Evolutionary conservation across 2,329 filamentous ascomycete genomes (phyloP), one percentile per base, ranked within the genome.

Genomic region (Colletotrichum tamarilloi): DNA sequence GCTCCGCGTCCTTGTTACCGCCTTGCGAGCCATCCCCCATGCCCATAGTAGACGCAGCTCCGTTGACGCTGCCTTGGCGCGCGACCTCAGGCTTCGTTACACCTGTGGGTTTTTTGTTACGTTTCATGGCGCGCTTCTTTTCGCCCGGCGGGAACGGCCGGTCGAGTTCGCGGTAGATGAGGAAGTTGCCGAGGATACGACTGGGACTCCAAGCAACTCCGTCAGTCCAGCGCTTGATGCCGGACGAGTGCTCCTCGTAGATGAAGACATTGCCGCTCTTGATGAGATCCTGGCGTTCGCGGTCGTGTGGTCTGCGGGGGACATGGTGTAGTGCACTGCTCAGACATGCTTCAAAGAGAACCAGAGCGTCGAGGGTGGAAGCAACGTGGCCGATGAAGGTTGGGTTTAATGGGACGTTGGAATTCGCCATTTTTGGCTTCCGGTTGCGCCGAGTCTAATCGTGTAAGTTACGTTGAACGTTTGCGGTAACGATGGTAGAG

Each of bases 151-250:
- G 91, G 76, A 95, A 95, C 0, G 92, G 91, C 77, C 92, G 91
- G 75, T 93, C 90, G 56, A 97, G 88, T 81, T 97, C 94, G 35
- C 95, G 91, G 79, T 97, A 97, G 76, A 97, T 90, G 56, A 97
- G 88, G 77, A 95, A 97, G 80, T 97, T 97, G 72, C 92, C 93
- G 60, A 96, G 86, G 60, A 97, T 96, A 19, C 93, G 92, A 81
- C 92, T 97, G 0, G 95, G 95, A 77, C 94, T 97, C 95, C 95
- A 98, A 7, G 93, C 92, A 12, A 96, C 91, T 16, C 95, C 95
- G 77, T 98, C 95, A 0, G 95, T 98, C 95, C 95, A 98, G 68
- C 95, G 89, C 84, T 97, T 97, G 84, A 98, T 97, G 5, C 95
- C 95, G 0, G 95, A 97, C 0, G 94, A 92, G 74, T 94, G 92